Base-by-base conservation (phyloP, 768 basidiomycete genomes). In the Lentinula lateritia region DNA sequence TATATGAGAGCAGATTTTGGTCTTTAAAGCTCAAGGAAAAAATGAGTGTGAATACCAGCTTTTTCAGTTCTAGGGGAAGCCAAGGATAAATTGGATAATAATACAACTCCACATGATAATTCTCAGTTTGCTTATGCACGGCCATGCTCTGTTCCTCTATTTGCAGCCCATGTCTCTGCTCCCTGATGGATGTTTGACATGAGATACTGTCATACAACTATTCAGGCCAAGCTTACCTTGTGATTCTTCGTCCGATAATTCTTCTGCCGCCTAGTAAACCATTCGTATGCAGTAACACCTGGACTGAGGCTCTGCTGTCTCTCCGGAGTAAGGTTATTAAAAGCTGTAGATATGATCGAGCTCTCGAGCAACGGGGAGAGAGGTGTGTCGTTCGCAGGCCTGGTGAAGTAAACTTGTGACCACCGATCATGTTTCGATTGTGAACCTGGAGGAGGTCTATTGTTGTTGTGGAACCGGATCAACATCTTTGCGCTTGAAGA, bases 391-490 rank as follows among this genome's bases (percentile, higher is more conserved):
- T 87, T 79, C 6, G 80, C 82, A 0, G 87, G 87, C 20, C 89
- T 77, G 0, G 80, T 84, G 72, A 90, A 89, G 72, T 82, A 90
- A 0, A 87, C 87, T 9, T 89, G 72, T 5, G 88, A 90, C 82
- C 84, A 89, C 8, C 88, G 78, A 38, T 82, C 81, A 36, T 76
- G 69, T 6, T 74, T 68, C 1, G 73, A 73, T 69, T 91, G 89
- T 3, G 70, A 63, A 6, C 84, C 82, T 0, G 88, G 88, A 0
- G 89, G 84, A 9, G 86, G 80, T 0, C 83, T 28, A 28, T 28
- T 3, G 28, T 28, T 28, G 28, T 28, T 2, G 28, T 84, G 75
- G 15, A 73, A 70, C 6, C 67, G 70, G 42, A 36, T 28, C 28
- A 28, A 28, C 28, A 28, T 28, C 2, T 28, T 28, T 28, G 28